Base-by-base conservation (phyloP, 495 filamentous ascomycete genomes). In the Aspergillus kassunensis region DNA sequence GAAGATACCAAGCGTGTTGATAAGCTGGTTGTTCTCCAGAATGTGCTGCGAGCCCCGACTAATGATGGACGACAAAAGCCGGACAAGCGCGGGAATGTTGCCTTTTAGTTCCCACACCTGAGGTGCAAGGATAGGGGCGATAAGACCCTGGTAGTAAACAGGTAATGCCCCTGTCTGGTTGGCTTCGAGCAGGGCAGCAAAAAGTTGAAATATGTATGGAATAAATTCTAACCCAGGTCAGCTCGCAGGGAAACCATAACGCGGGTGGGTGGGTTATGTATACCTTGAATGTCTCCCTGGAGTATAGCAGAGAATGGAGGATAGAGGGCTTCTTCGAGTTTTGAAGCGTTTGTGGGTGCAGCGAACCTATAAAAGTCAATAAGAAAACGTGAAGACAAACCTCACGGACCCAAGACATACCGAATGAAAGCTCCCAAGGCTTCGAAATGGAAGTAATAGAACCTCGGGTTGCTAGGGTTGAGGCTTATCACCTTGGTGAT, bases 371-470 rank as follows among this genome's bases (percentile, higher is more conserved):
- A 33, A n/a, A 6, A 10, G 20, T 65, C 15, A 62, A 40, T 44
- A 44, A 54, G 29, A 6, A 18, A 21, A 11, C 16, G 13, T 12
- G 15, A n/a, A n/a, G n/a, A n/a, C n/a, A n/a, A n/a, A 21, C 6
- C 12, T n/a, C 20, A 19, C 15, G n/a, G 27, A 1, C 25, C 63
- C 55, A 65, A 9, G 16, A 50, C 60, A 33, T 60, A 90, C 81
- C 85, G 78, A 50, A 97, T 90, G 40, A 99, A 80, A n/a, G 93
- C 91, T n/a, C 93, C 95, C 39, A 97, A 67, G 2, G 87, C 85
- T 69, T 99, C 95, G 51, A 99, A 99, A 64, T 95, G 90, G 69
- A 90, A 99, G 71, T 99, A 97, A 70, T 95, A 96, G 70, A 99
- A 99, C 13, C 91, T 80, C 2, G 95, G 95, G 68, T 99, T 99